Evolutionary conservation across 805 yeast genomes (phyloP).

Genomic region (Lipomyces yamadae): DNA sequence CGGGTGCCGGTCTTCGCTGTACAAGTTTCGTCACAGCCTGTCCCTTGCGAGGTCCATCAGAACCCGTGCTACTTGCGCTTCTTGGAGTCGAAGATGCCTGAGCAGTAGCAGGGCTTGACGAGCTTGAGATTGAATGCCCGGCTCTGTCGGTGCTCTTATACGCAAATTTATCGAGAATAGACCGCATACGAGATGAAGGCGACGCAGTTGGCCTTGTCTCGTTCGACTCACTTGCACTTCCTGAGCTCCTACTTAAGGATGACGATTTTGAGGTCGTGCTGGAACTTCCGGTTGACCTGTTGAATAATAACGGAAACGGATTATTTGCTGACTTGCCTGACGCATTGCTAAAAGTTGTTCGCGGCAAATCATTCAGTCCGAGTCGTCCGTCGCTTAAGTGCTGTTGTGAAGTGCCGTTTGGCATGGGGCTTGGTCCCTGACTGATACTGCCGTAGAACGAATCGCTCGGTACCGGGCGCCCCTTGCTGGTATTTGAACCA

Average conservation of each 20-base stretch:
- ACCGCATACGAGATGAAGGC: conserved; percentile 24
- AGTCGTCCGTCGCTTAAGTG: neutral
- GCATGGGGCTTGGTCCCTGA: conserved; percentile 7
- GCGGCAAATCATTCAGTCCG: conserved; percentile 7
- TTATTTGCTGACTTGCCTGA: conserved; percentile 11
- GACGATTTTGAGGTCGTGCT: neutral
- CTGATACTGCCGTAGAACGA: conserved; percentile 23
- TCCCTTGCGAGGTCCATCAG: conserved; percentile 10
- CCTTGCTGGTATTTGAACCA: neutral
- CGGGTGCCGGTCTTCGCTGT: conserved; percentile 37
- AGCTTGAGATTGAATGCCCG: neutral
- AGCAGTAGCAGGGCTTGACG: neutral
- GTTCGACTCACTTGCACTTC: neutral
- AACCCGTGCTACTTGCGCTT: neutral
- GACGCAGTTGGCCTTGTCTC: conserved; percentile 7
- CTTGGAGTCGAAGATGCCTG: conserved; percentile 4
- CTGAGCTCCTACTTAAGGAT: neutral
- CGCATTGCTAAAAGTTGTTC: conserved; percentile 7
- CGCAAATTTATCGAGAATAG: conserved; percentile 19
- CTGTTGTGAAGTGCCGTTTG: conserved; percentile 3
- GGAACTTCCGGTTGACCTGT: conserved; percentile 5
- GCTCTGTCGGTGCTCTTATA: conserved; percentile 9
- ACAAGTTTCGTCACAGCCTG: conserved; percentile 31
- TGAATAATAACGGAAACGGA: conserved; percentile 32
- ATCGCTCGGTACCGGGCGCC: conserved; percentile 15